phyloP scores from a whole-genome alignment of 2,329 filamentous ascomycete genomes.

The Aciculosporium take region DNA sequence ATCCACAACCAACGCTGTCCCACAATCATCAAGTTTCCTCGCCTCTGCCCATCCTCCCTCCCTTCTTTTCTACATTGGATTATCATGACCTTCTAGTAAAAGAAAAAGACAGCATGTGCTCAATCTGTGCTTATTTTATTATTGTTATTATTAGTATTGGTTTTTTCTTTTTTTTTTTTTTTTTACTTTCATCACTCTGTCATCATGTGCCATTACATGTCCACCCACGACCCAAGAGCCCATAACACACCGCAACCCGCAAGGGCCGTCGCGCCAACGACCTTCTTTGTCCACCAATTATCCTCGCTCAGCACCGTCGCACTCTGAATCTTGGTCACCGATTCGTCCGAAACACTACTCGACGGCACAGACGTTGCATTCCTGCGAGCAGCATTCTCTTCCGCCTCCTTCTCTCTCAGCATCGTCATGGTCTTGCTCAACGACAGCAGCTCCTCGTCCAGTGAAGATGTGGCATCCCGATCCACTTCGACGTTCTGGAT shows the following conservation, averaged over 20 bases:
- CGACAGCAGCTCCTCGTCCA: constrained; percentile 63
- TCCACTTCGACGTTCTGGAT: constrained; percentile 94
- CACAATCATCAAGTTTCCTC: too few relatives aligned
- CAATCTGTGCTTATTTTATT: too few relatives aligned
- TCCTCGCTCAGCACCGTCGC: constrained; percentile 50
- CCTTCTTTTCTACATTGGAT: too few relatives aligned
- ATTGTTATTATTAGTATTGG: neutral
- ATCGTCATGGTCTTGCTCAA: constrained; percentile 53
- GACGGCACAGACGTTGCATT: constrained; percentile 16
- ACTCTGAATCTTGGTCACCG: constrained; percentile 17
- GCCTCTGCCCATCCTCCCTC: too few relatives aligned
- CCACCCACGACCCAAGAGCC: constrained; percentile 41
- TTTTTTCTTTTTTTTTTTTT: neutral
- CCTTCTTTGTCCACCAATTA: constrained; percentile 53
- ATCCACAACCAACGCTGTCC: too few relatives aligned
- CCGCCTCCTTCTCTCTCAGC: constrained; percentile 33
- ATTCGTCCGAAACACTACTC: constrained; percentile 14
- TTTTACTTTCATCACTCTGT: neutral
- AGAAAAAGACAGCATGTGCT: too few relatives aligned
- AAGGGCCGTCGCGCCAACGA: constrained; percentile 45
- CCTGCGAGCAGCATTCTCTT: constrained; percentile 22
- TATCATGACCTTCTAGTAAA: too few relatives aligned
- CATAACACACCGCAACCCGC: constrained; percentile 47
- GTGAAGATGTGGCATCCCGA: constrained; percentile 38
- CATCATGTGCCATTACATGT: constrained; percentile 9